A percentile compares a stretch with the other conserved stretches of the same genome.
phyloP scores from a whole-genome alignment of 331 rosid genomes.

The Pyracantha coccinea region DNA sequence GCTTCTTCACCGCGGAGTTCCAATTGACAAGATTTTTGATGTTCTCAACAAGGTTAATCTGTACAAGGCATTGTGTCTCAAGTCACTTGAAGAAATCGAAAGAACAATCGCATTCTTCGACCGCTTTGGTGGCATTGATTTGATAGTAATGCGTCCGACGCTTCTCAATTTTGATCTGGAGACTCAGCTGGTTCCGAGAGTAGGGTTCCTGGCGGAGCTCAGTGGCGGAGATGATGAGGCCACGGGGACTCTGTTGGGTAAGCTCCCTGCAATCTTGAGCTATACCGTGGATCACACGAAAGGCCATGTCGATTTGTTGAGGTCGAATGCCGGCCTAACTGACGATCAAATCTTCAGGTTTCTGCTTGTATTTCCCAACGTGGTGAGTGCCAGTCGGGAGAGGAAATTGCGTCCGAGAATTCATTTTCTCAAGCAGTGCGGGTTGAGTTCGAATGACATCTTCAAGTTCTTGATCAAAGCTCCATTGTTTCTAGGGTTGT shows the following conservation, averaged over 20 bases:
- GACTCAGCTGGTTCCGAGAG: conserved; percentile 48
- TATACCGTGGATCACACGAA: conserved; percentile 48
- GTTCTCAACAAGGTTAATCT: conserved; percentile 55
- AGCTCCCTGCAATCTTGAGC: conserved; percentile 48
- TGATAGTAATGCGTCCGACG: conserved; percentile 49
- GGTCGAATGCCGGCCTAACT: conserved; percentile 48
- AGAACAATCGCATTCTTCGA: conserved; percentile 31
- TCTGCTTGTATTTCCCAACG: conserved; percentile 44
- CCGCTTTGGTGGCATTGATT: conserved; percentile 46
- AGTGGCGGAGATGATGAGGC: conserved; percentile 52
- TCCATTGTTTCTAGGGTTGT: conserved; percentile 56
- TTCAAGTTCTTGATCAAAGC: conserved; percentile 67
- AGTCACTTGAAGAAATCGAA: conserved; percentile 50
- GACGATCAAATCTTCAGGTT: conserved; percentile 53
- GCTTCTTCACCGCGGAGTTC: conserved; percentile 45
- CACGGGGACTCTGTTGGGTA: conserved; percentile 33
- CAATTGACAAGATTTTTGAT: conserved; percentile 36
- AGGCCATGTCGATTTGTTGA: conserved; percentile 44
- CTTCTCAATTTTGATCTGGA: conserved; percentile 56
- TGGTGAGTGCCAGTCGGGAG: conserved; percentile 61
- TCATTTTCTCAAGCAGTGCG: conserved; percentile 68
- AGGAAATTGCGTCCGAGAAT: conserved; percentile 70
- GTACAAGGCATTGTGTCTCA: conserved; percentile 44
- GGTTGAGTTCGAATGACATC: conserved; percentile 44
- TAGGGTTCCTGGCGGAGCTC: conserved; percentile 30